Evolutionary conservation across 2,329 filamentous ascomycete genomes (phyloP), one percentile per base, ranked within the genome.

Genomic region (Apiospora pterosperma): DNA sequence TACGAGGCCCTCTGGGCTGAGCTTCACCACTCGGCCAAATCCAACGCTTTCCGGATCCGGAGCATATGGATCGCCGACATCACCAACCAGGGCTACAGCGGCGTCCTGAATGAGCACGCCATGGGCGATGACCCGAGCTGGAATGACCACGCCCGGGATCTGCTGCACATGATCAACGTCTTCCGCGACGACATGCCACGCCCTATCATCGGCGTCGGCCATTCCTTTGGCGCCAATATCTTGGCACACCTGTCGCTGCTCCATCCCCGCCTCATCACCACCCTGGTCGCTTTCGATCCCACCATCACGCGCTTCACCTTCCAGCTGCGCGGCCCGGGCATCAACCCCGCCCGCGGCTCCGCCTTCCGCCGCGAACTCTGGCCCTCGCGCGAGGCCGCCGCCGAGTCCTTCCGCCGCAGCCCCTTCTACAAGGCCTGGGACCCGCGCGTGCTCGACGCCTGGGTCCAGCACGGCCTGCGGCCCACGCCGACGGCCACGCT

Each of bases 1-100:
- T 97, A 97, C 74, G 94, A 97, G 72, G 92, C 95, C 0, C 81
- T 97, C 0, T 97, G 93, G 91, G 92, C 95, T 65, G 92, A 97
- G 62, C 81, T 97, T 1, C 81, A 91, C 69, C 78, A 82, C 21
- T 80, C 82, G 21, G 80, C 89, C 6, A 84, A 85, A 68, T 74
- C 77, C 16, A 80, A 83, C 64, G 88, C 88, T 21, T 86, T 96
- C 70, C 83, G 84, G 2, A 92, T 98, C 71, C 87, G 92, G 64
- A 83, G 86, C 67, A 94, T 98, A 70, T 97, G 92, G 91, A 96
- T 97, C 71, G 89, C 92, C 67, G 95, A 98, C 78, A 87, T 91
- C n/a, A 89, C 92, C 36, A 90, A 93, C 74, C 92, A 97, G 80
- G 94, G 94, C 39, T 82, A 87, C 71, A 96, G 92, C 74, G 88